A percentile compares a stretch with the other conserved stretches of the same genome.
These are phyloP conservation scores for Graphiopsis chlorocephala DNA, from an alignment of 2,329 filamentous ascomycete species.

Conservation along the genomic window DNA sequence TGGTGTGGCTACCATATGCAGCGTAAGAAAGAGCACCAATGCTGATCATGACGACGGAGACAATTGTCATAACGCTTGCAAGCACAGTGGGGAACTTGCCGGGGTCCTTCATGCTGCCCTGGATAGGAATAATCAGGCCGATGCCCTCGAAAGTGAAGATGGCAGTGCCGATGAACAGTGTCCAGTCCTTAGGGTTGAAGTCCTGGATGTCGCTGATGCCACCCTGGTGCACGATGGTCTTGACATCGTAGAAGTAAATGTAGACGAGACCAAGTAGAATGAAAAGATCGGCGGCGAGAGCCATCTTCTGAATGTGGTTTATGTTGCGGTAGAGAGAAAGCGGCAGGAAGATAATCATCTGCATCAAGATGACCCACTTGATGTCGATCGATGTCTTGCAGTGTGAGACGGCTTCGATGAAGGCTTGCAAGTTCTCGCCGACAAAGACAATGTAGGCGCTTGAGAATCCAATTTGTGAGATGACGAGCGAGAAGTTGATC, in stretches of 20 bases:
- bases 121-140: slow-evolving; percentile 94
- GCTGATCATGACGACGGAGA: slow-evolving; percentile 83
- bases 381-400: slow-evolving; percentile 84
- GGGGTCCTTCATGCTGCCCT: slow-evolving; percentile 92
- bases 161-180: slow-evolving; percentile 94
- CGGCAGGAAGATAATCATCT: slow-evolving; percentile 92
- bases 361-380: slow-evolving; percentile 86
- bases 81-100: slow-evolving; percentile 88
- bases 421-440: slow-evolving; percentile 90
- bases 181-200: slow-evolving; percentile 93
- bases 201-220: slow-evolving; percentile 81
- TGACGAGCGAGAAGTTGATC: slow-evolving; percentile 87
- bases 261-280: slow-evolving; percentile 91
- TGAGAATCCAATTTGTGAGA: slow-evolving; percentile 93
- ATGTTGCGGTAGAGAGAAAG: slow-evolving; percentile 94
- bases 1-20: slow-evolving; percentile 89
- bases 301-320: slow-evolving; percentile 93
- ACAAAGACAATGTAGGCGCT: slow-evolving; percentile 97
- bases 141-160: slow-evolving; percentile 99
- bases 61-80: slow-evolving; percentile 88
- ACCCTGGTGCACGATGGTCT: slow-evolving; percentile 69
- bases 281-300: slow-evolving; percentile 88
- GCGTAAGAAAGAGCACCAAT: slow-evolving; percentile 95
- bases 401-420: slow-evolving; percentile 85
- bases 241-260: slow-evolving; percentile 91